Conservation (phyloP, 441 rosid genomes). For the Pelargonium citronellum region DNA sequence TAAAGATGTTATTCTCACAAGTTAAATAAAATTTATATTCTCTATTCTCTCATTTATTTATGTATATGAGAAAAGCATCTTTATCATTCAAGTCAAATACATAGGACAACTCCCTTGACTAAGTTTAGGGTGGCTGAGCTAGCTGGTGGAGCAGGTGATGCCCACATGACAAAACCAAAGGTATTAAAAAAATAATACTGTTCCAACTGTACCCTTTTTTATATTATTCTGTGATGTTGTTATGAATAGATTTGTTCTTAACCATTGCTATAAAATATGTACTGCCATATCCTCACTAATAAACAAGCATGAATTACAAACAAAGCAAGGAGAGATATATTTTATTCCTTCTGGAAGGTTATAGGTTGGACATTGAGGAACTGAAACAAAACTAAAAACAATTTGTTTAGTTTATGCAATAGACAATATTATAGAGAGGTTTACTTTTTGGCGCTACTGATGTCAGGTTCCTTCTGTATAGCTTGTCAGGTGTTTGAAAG, state of each 20-base stretch:
- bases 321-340: not conserved
- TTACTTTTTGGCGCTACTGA: not conserved
- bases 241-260: conserved; percentile 2
- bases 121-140: conserved; percentile 2
- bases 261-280: not conserved
- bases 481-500: not conserved
- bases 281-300: not conserved
- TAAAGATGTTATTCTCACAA: no score
- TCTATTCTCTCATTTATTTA: no score
- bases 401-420: not conserved
- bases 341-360: not conserved
- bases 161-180: not conserved
- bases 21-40: no score
- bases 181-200: not conserved
- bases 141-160: not conserved
- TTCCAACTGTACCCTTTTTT: not conserved
- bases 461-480: conserved; percentile 6
- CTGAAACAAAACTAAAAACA: conserved; percentile 1
- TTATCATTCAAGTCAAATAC: not conserved
- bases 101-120: not conserved
- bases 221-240: not conserved
- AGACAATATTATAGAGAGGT: not conserved
- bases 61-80: not conserved
- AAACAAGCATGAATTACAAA: not conserved
- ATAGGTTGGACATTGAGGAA: not conserved